Base-by-base conservation (phyloP, 352 stramenopile species). In the Elongisporangium undulatum region DNA sequence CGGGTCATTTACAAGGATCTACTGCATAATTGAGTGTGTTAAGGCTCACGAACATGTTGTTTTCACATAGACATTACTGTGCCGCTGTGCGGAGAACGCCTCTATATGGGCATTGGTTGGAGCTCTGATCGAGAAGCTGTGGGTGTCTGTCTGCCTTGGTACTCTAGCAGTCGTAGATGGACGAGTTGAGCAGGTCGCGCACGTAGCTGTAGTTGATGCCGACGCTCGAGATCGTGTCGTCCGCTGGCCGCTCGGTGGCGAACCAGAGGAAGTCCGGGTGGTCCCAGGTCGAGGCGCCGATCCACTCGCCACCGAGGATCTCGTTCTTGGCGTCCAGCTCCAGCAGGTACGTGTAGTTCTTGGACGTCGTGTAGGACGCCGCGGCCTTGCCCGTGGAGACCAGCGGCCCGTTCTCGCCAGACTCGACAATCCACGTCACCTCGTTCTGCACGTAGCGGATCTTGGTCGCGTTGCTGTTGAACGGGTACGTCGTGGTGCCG, bases 181-280 rank as follows among this genome's bases (percentile, higher is more conserved):
- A 63, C 58, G 53, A 64, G 17, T 67, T 63, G 8, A 75, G 49
- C 15, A 77, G 19, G 23, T 38, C 58, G 13, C 54, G 58, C 26
- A 79, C 63, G 29, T 74, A 67, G 17, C 64, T 52, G 59, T 79
- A 77, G 51, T 59, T 74, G 34, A 79, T 53, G 0, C 68, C 68
- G 41, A 72, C 58, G 23, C 64, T 55, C 20, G 70, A 74, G 22
- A 82, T 65, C 7, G 59, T 59, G 48, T 61, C 64, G 15, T 61
- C 10, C 41, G 67, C 64, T 4, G 72, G 71, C 55, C 75, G 75
- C 0, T 48, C 17, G 23, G 63, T 70, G 0, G 63, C 23, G 2
- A 83, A 51, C 74, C 74, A 83, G 7, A 80, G 22, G 55, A 83
- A 79, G 22, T 83, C 74, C 8, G 65, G 68, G 57, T 83, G 74